A percentile compares a stretch with the other conserved stretches of the same genome.
phyloP scores from a whole-genome alignment of 163 green algal genomes.

The Picocystis sp. region DNA sequence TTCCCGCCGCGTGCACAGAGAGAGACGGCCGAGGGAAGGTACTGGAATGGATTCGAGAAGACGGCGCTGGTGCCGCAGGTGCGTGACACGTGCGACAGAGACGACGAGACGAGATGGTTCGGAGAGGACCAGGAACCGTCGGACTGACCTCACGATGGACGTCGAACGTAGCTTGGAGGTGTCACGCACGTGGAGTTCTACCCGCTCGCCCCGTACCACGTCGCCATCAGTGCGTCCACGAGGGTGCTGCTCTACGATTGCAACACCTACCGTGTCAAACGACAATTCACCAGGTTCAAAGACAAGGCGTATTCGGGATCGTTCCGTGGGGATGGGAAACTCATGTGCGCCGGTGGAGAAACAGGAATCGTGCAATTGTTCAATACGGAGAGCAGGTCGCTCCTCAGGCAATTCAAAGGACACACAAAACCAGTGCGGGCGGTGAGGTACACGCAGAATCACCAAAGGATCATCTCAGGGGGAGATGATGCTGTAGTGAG shows the following conservation, averaged over 20 bases:
- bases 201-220: conserved; percentile 40
- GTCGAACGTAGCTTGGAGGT: conserved; percentile 44
- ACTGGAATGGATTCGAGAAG: conserved; percentile 53
- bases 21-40: conserved; percentile 67
- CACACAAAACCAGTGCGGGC: conserved; percentile 48
- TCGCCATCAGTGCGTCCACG: conserved; percentile 65
- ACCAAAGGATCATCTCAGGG: conserved; percentile 46
- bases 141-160: not conserved
- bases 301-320: conserved; percentile 69
- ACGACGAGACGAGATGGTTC: too few species aligned
- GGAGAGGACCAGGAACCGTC: not conserved
- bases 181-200: conserved; percentile 65
- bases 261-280: conserved; percentile 20
- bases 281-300: conserved; percentile 69
- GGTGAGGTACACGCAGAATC: conserved; percentile 15
- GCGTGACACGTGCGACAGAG: not conserved
- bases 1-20: conserved; percentile 37
- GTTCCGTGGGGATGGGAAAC: conserved; percentile 58
- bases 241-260: conserved; percentile 62
- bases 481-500: conserved; percentile 76
- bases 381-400: conserved; percentile 42
- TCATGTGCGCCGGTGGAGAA: conserved; percentile 71
- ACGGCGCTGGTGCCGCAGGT: conserved; percentile 51
- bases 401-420: conserved; percentile 74
- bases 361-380: conserved; percentile 79